Evolutionary conservation across 768 basidiomycete genomes (phyloP), one percentile per base, ranked within the genome.

Genomic region (Mycena kentingensis): DNA sequence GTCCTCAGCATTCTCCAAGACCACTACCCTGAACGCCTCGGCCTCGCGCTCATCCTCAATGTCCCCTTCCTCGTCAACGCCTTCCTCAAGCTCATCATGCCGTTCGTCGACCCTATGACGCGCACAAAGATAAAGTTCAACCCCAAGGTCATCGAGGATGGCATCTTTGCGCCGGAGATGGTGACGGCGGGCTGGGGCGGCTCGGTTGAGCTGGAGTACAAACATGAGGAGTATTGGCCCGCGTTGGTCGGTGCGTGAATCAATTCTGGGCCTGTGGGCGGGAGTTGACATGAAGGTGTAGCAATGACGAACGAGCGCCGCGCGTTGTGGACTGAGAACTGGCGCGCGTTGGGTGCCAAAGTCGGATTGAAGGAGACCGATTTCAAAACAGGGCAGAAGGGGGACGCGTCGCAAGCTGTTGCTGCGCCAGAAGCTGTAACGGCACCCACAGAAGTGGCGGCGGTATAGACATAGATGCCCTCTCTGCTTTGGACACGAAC

Each of bases 11-110:
- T 90, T 60, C 75, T 92, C 13, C 90, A 92, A 62, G 79, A 82
- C 21, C 90, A 93, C 64, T 93, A 92, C 61, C 91, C 91, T 0
- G 93, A 96, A 66, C 83, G 93, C 3, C 82, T 96, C 28, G 91
- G 90, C 22, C 65, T 75, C 12, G 80, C 90, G 1, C 68, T 91
- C 36, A 82, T 93, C 62, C 75, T 86, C 52, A 89, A 93, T 61
- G 77, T 93, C n/a, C 92, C 93, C 3, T 93, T 83, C 73, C 65
- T 90, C 44, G 64, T 93, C 45, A 82, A 80, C 49, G 75, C 81
- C 0, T 92, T 93, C 70, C 87, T 83, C 76, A 90, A 86, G 59
- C 67, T 91, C 59, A 84, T 93, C 62, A 80, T 73, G 59, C 88
- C 91, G 1, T 86, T 93, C 64, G 81, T 94, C 46, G 93, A 95